Evolutionary conservation across 352 stramenopile genomes (phyloP).

Genomic region (Phytopythium litorale): DNA sequence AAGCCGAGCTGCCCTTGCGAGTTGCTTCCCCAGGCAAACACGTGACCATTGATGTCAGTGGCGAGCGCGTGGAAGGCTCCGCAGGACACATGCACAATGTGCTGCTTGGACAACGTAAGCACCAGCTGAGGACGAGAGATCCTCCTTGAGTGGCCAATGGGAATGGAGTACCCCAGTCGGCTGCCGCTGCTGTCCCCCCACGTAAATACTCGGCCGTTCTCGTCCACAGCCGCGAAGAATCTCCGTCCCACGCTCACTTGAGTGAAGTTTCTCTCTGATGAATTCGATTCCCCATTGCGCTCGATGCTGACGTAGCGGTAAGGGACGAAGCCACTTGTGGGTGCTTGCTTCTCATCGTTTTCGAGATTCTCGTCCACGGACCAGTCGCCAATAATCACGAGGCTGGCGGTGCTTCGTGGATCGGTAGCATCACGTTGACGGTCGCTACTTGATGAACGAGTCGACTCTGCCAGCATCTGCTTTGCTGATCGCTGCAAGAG

Average conservation of each 20-base stretch:
- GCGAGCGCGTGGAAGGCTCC: conserved; percentile 66
- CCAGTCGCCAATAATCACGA: conserved; percentile 53
- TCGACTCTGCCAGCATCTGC: background rate
- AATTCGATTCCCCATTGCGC: background rate
- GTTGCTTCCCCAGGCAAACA: conserved; percentile 72
- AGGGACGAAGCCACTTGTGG: background rate
- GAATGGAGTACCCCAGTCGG: conserved; percentile 49
- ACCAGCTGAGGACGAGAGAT: conserved; percentile 38
- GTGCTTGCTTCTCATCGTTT: conserved; percentile 1
- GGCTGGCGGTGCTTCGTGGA: background rate
- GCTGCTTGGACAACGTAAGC: conserved; percentile 21
- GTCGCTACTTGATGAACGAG: background rate
- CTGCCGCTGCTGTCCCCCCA: conserved; percentile 65
- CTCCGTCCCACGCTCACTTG: conserved; percentile 44
- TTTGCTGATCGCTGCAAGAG: background rate
- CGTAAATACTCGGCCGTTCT: conserved; percentile 38
- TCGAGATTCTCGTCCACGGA: conserved; percentile 17
- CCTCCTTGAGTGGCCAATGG: conserved; percentile 38
- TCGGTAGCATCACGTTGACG: background rate
- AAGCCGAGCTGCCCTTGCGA: conserved; percentile 47
- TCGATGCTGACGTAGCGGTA: background rate
- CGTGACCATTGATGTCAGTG: conserved; percentile 70
- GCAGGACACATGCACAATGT: conserved; percentile 55
- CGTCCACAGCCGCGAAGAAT: conserved; percentile 52
- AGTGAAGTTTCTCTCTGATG: conserved; percentile 11